Evolutionary conservation across 495 filamentous ascomycete genomes (phyloP).

Genomic region (Trichocladium antarcticum): DNA sequence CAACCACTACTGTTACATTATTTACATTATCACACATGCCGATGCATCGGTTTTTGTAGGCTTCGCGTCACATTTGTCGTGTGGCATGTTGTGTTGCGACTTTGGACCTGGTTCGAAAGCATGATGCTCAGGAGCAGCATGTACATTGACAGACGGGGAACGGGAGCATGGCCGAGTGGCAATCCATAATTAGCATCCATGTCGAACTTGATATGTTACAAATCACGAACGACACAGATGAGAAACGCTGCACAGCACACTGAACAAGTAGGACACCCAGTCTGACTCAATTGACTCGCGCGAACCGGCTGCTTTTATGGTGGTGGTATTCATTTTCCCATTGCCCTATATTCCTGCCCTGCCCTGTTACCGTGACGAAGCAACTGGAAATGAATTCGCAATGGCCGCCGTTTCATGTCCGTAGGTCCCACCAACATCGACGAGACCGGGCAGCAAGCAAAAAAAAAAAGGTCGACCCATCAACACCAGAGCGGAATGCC

Average conservation of each 20-base stretch:
- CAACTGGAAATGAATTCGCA: conserved; percentile 21
- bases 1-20: too few relatives aligned
- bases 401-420: conserved; percentile 8
- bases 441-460: conserved; percentile 12
- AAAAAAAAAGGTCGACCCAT: conserved; percentile 22
- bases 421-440: conserved; percentile 8
- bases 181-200: too few relatives aligned
- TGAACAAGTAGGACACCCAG: not conserved
- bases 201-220: too few relatives aligned
- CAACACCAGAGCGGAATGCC: conserved; percentile 26
- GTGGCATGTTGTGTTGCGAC: too few relatives aligned
- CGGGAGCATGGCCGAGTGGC: too few relatives aligned
- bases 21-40: too few relatives aligned
- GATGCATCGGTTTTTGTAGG: too few relatives aligned
- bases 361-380: conserved; percentile 24
- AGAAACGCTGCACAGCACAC: not conserved
- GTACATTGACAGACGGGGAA: too few relatives aligned
- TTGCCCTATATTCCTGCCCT: conserved; percentile 26
- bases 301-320: conserved; percentile 14
- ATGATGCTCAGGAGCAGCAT: too few relatives aligned
- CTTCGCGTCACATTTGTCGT: too few relatives aligned
- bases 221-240: too few relatives aligned
- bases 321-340: conserved; percentile 27
- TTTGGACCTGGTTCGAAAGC: too few relatives aligned
- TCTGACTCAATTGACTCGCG: conserved; percentile 14